These are phyloP conservation scores for Ogataea henricii DNA, from an alignment of 805 yeast species.

Conservation along the genomic window DNA sequence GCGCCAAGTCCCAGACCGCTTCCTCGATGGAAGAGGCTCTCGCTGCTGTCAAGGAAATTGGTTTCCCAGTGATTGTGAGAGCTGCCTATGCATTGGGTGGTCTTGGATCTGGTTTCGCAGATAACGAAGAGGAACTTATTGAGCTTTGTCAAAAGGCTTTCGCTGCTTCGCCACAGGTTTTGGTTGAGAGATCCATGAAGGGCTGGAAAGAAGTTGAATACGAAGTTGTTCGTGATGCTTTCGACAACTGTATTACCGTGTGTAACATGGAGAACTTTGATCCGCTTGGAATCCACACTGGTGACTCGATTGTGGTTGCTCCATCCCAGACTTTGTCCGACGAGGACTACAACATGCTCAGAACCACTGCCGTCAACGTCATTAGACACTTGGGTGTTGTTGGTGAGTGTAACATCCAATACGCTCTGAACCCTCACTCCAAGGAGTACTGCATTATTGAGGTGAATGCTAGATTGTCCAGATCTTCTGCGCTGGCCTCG, in stretches of 20 bases:
- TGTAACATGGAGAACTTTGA: constrained; percentile 99
- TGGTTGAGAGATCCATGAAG: constrained; percentile 95
- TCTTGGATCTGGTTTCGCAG: constrained; percentile 96
- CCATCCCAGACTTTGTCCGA: constrained; percentile 97
- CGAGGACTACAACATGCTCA: constrained; percentile 95
- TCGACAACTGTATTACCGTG: constrained; percentile 96
- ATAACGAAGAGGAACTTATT: constrained; percentile 77
- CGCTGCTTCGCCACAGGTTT: constrained; percentile 94
- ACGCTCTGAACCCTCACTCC: constrained; percentile 90
- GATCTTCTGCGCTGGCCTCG: constrained; percentile 98
- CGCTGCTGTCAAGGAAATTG: constrained; percentile 80
- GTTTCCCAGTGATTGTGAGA: constrained; percentile 94
- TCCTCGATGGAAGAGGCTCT: constrained; percentile 78
- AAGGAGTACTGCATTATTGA: constrained; percentile 96
- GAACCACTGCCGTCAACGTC: constrained; percentile 96
- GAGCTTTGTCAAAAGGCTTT: constrained; percentile 88
- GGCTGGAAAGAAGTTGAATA: constrained; percentile 99
- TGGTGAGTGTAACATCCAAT: constrained; percentile 98
- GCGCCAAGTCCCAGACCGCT: constrained; percentile 92
- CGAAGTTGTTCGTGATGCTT: constrained; percentile 97
- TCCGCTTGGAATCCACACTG: constrained; percentile 98
- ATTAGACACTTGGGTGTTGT: constrained; percentile 97
- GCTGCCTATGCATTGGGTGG: constrained; percentile 99
- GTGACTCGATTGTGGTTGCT: constrained; percentile 98
- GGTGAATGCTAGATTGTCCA: constrained; percentile 95